phyloP scores from a whole-genome alignment of 2,329 filamentous ascomycete species.

The Iodosphaeria phyllophila region DNA sequence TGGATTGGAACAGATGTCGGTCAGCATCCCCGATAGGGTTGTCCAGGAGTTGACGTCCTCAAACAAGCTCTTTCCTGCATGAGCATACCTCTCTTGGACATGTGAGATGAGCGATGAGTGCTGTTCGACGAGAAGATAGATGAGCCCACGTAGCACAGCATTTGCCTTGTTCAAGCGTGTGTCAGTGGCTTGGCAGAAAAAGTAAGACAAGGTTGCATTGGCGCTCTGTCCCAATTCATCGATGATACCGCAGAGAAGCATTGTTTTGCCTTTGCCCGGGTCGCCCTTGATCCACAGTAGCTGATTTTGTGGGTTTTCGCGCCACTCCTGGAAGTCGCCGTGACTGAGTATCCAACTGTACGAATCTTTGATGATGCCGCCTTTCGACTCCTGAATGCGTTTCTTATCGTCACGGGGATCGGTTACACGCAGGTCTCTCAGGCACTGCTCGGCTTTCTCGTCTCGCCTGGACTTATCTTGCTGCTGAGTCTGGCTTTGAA shows the following conservation, averaged over 20 bases:
- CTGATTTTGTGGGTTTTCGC: constrained; percentile 2
- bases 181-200: constrained; percentile 16
- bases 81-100: constrained; percentile 14
- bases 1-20: too few species aligned
- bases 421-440: constrained; percentile 2
- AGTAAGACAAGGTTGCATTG: constrained; percentile 7
- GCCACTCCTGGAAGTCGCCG: constrained; percentile 10
- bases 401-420: constrained; percentile 7
- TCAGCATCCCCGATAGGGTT: constrained; percentile 18
- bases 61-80: constrained; percentile 14
- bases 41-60: constrained; percentile 18
- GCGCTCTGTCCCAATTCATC: constrained; percentile 7
- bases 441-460: constrained; percentile 3
- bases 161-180: constrained; percentile 10
- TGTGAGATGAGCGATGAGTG: constrained; percentile 14
- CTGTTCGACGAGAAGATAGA: constrained; percentile 11
- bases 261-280: constrained; percentile 17
- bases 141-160: constrained; percentile 13
- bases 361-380: constrained; percentile 9
- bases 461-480: too few species aligned
- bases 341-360: constrained; percentile 18
- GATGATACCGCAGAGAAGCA: constrained; percentile 12
- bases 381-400: constrained; percentile 8
- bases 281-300: constrained; percentile 14
- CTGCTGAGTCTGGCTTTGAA: too few species aligned